phyloP scores from a whole-genome alignment of 805 yeast genomes.

The Clavispora carvajalis region DNA sequence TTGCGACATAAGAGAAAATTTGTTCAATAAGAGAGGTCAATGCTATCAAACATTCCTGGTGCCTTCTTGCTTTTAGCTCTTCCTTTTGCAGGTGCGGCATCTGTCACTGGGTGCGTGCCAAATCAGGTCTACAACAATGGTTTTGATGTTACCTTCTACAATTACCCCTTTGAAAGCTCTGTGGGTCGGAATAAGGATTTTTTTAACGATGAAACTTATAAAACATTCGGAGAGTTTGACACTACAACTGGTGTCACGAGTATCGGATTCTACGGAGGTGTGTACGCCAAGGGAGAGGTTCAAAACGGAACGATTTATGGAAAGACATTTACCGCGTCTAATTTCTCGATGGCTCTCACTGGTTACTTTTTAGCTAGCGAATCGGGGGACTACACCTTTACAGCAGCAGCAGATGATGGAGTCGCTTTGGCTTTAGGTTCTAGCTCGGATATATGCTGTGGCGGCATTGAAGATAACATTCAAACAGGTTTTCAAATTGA shows the following conservation, averaged over 20 bases:
- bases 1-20: no score
- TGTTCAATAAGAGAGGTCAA: not conserved
- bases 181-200: slow-evolving; percentile 6
- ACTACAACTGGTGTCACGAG: not conserved
- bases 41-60: not conserved
- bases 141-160: slow-evolving; percentile 7
- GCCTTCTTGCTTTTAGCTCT: not conserved
- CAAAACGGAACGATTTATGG: not conserved
- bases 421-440: not conserved
- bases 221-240: not conserved
- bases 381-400: not conserved
- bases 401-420: not conserved
- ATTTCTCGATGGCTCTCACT: not conserved
- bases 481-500: not conserved
- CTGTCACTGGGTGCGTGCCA: not conserved
- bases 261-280: not conserved
- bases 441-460: not conserved
- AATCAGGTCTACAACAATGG: slow-evolving; percentile 1
- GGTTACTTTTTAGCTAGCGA: not conserved
- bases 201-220: slow-evolving; percentile 2
- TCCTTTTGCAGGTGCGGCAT: not conserved
- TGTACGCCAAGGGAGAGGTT: not conserved
- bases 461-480: not conserved
- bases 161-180: slow-evolving; percentile 1
- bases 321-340: not conserved